A percentile compares a stretch with the other conserved stretches of the same genome.
phyloP scores from a whole-genome alignment of 2,329 filamentous ascomycete species.

The Pestalotiopsis sp. region DNA sequence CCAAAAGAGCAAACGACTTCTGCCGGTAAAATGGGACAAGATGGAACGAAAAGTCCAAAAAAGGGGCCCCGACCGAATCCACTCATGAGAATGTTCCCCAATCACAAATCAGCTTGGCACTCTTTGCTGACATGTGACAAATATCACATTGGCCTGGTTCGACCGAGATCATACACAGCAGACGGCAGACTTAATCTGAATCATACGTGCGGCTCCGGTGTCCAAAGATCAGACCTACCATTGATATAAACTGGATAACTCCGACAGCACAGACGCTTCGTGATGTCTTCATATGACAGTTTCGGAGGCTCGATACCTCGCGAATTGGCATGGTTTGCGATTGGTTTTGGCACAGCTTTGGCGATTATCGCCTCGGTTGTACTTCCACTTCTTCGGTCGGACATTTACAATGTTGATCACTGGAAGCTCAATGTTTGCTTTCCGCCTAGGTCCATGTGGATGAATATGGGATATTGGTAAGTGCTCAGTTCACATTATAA shows the following conservation, averaged over 20 bases:
- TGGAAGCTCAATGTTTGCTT: constrained; percentile 56
- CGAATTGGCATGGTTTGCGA: background rate
- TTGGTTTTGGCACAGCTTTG: background rate
- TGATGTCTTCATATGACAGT: background rate
- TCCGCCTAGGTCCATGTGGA: constrained; percentile 58
- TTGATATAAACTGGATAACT: background rate
- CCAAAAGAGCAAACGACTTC: background rate
- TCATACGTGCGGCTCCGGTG: too few species aligned
- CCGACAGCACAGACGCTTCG: background rate
- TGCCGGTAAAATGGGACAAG: background rate
- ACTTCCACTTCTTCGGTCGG: background rate
- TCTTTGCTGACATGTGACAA: background rate
- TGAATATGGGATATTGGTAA: constrained; percentile 67
- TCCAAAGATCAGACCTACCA: too few species aligned
- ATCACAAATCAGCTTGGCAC: background rate
- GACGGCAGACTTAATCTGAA: background rate
- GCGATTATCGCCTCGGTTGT: background rate
- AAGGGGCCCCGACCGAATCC: background rate
- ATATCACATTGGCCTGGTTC: background rate
- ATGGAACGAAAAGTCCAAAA: background rate
- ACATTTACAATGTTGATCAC: constrained; percentile 54
- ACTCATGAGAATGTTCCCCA: background rate
- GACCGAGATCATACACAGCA: background rate
- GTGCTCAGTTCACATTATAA: constrained; percentile 21
- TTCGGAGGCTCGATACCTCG: background rate